These are phyloP conservation scores for Allantophomopsis lycopodina DNA, from an alignment of 2,329 filamentous ascomycete species.

Conservation along the genomic window DNA sequence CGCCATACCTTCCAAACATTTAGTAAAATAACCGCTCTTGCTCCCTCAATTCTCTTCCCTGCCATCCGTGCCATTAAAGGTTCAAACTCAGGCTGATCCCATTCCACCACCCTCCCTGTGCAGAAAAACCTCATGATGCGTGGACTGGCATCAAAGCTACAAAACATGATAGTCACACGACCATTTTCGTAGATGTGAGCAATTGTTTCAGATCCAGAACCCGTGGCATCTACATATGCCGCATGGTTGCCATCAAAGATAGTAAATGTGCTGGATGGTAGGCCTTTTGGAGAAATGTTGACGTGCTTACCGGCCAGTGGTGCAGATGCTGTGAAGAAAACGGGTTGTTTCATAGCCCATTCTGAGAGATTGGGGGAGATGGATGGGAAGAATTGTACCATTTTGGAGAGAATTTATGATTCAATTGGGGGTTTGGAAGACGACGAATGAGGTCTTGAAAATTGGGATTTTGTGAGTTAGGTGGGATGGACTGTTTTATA, in stretches of 20 bases:
- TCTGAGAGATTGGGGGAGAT: constrained; percentile 39
- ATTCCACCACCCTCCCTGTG: constrained; percentile 42
- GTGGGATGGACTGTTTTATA: too few relatives aligned
- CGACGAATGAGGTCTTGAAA: neutral
- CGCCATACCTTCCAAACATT: constrained; percentile 40
- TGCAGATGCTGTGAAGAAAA: constrained; percentile 67
- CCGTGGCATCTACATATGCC: constrained; percentile 62
- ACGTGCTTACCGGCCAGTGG: constrained; percentile 54
- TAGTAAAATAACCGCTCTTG: constrained; percentile 45
- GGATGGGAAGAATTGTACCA: constrained; percentile 44
- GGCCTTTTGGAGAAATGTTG: constrained; percentile 69
- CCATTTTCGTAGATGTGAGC: constrained; percentile 66
- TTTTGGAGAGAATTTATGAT: constrained; percentile 16
- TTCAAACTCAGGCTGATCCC: constrained; percentile 34
- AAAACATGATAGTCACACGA: constrained; percentile 63
- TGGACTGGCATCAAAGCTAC: constrained; percentile 43
- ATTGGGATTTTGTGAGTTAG: too few relatives aligned
- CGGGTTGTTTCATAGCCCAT: constrained; percentile 53
- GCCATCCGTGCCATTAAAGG: constrained; percentile 29
- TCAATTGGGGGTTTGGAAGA: neutral
- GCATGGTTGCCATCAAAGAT: constrained; percentile 40
- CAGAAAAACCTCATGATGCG: constrained; percentile 54
- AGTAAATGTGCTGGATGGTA: constrained; percentile 45
- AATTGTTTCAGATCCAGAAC: constrained; percentile 65
- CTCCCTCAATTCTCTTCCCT: constrained; percentile 28